Conservation (phyloP, 768 basidiomycete species). For the Boletales sp. region DNA sequence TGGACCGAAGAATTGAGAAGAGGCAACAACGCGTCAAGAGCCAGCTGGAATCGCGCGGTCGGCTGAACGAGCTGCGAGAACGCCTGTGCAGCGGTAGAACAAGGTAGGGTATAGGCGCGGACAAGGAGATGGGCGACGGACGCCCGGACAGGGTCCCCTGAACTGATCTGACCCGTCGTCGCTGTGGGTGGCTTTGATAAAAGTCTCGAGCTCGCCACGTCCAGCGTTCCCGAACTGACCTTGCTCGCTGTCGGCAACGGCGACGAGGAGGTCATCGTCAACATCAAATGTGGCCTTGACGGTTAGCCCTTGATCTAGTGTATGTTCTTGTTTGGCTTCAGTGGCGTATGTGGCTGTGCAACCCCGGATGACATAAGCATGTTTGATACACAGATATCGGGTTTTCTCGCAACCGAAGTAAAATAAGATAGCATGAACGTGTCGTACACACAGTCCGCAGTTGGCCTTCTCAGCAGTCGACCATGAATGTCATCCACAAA, state of each 20-base stretch:
- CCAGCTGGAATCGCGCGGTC: constrained; percentile 76
- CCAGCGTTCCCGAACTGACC: constrained; percentile 19
- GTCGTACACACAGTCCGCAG: background rate
- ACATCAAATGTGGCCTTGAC: background rate
- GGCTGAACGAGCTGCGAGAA: constrained; percentile 75
- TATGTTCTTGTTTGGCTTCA: constrained; percentile 16
- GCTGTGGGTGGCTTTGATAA: constrained; percentile 30
- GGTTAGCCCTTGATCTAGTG: background rate
- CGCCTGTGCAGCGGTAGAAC: constrained; percentile 72
- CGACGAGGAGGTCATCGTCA: constrained; percentile 33
- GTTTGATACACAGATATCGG: no score
- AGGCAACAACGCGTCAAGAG: constrained; percentile 77
- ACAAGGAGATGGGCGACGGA: constrained; percentile 67
- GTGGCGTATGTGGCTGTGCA: constrained; percentile 21
- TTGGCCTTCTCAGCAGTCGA: background rate
- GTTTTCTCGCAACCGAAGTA: no score
- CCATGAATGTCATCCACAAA: constrained; percentile 9
- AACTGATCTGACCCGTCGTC: constrained; percentile 30
- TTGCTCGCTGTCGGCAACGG: constrained; percentile 31
- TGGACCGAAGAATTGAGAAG: constrained; percentile 57
- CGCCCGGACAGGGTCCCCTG: constrained; percentile 47
- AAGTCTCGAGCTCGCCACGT: constrained; percentile 31
- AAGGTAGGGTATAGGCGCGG: constrained; percentile 65
- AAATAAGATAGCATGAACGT: background rate
- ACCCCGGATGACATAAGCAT: background rate